Conservation (phyloP, 495 filamentous ascomycete species). For the Hypoxylon intermedium region DNA sequence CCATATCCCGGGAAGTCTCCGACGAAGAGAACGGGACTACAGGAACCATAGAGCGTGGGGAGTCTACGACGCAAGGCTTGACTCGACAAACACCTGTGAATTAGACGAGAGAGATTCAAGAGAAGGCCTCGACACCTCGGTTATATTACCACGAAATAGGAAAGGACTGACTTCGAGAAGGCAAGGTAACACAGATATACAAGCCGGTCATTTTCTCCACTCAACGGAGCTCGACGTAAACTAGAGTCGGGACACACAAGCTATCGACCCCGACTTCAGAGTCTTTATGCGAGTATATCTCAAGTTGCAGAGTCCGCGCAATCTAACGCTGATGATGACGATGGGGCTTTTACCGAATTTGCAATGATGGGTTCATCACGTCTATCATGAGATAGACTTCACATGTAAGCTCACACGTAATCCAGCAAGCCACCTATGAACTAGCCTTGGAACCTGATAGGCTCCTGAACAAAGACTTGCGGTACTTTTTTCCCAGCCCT, state of each 20-base stretch:
- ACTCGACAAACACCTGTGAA: no score
- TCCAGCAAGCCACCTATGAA: conserved; percentile 1
- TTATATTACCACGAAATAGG: not conserved
- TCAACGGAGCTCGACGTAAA: not conserved
- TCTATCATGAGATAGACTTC: conserved; percentile 2
- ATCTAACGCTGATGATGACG: not conserved
- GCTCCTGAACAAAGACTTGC: not conserved
- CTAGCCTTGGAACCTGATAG: not conserved
- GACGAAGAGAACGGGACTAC: no score
- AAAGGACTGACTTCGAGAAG: not conserved
- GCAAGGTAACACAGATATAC: no score
- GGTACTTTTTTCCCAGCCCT: not conserved
- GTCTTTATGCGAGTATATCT: not conserved
- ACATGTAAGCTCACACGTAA: conserved; percentile 25
- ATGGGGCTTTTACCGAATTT: not conserved
- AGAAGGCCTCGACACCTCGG: no score
- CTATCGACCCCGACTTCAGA: not conserved
- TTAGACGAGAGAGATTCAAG: no score
- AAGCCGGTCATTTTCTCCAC: no score
- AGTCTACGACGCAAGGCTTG: no score
- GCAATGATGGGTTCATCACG: not conserved
- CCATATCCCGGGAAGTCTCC: no score
- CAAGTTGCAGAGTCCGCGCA: not conserved
- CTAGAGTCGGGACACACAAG: not conserved
- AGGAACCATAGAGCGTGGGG: no score